Conservation (phyloP, 352 stramenopile species). For the Phytophthora sp. region DNA sequence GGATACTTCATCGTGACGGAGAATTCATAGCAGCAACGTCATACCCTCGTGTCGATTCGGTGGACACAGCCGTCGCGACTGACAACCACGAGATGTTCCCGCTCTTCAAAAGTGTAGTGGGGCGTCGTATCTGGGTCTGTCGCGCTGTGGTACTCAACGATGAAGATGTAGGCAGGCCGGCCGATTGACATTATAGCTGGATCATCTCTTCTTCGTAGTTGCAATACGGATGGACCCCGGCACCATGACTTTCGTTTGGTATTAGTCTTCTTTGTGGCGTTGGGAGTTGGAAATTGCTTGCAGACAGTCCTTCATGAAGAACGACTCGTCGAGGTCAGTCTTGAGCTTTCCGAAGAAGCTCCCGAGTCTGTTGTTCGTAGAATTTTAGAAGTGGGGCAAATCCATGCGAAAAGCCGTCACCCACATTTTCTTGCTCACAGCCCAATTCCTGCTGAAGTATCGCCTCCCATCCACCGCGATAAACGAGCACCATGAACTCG, state of each 20-base stretch:
- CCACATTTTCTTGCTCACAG: not conserved
- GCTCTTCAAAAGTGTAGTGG: not conserved
- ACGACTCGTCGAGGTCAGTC: not conserved
- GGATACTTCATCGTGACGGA: not conserved
- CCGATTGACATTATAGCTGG: not conserved
- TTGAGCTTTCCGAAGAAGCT: not conserved
- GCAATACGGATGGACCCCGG: not conserved
- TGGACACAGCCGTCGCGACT: not conserved
- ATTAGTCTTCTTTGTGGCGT: not conserved
- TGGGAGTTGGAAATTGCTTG: not conserved
- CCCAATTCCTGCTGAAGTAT: constrained; percentile 6
- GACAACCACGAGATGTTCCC: not conserved
- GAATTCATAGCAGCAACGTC: not conserved
- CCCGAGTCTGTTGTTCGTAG: not conserved
- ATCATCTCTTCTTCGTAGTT: not conserved
- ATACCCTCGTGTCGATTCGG: not conserved
- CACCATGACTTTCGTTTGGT: not conserved
- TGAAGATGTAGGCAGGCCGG: not conserved
- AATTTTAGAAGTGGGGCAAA: not conserved
- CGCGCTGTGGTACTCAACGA: not conserved
- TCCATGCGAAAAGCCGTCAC: not conserved
- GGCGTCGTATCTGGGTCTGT: not conserved
- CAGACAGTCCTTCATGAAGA: not conserved
- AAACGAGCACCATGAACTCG: constrained; percentile 1
- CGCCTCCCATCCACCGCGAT: not conserved